phyloP scores from a whole-genome alignment of 2,329 filamentous ascomycete species.

The Plectosphaerella cucumerina region DNA sequence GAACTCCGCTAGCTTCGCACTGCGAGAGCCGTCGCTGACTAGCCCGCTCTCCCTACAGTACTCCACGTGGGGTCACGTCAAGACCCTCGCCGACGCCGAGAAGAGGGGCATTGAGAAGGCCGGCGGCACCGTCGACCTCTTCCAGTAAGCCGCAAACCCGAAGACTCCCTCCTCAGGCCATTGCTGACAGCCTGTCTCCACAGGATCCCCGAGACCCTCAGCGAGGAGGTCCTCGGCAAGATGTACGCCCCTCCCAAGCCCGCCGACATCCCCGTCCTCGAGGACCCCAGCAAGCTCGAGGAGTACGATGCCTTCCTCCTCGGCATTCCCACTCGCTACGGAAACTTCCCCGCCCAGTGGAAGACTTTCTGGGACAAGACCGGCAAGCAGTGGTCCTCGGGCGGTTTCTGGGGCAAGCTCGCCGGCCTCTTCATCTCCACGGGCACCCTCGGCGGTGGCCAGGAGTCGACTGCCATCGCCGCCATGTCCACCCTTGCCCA shows the following conservation, averaged over 20 bases:
- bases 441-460: slow-evolving; percentile 80
- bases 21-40: background rate
- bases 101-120: slow-evolving; percentile 85
- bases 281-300: slow-evolving; percentile 56
- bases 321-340: slow-evolving; percentile 92
- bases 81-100: slow-evolving; percentile 80
- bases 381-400: slow-evolving; percentile 75
- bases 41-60: slow-evolving; percentile 55
- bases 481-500: slow-evolving; percentile 83
- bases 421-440: slow-evolving; percentile 89
- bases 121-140: slow-evolving; percentile 77
- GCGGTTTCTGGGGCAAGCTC: slow-evolving; percentile 80
- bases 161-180: background rate
- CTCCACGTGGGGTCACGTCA: slow-evolving; percentile 91
- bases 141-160: slow-evolving; percentile 55
- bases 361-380: slow-evolving; percentile 90
- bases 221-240: slow-evolving; percentile 77
- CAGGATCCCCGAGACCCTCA: slow-evolving; percentile 80
- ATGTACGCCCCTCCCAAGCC: slow-evolving; percentile 85
- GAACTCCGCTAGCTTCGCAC: no score
- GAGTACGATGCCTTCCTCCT: slow-evolving; percentile 82
- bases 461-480: slow-evolving; percentile 81
- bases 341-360: slow-evolving; percentile 96
- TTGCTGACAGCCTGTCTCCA: slow-evolving; percentile 2
- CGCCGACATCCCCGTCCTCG: slow-evolving; percentile 59